Evolutionary conservation across 2,329 filamentous ascomycete genomes (phyloP).

Genomic region (Nemania sp.): DNA sequence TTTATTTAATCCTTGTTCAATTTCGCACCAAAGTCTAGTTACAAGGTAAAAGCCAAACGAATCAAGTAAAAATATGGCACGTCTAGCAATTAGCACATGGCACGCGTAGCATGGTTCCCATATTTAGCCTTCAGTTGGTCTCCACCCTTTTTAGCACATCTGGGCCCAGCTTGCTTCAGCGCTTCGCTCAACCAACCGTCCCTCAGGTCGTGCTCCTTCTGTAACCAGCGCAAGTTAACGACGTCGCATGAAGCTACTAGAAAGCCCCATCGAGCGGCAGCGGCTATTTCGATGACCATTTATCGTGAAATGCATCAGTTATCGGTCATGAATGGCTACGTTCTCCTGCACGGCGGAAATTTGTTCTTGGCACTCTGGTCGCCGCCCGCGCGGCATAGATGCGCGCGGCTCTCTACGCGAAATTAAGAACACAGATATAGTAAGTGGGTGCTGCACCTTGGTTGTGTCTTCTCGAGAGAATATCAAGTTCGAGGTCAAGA

Average conservation of each 20-base stretch:
- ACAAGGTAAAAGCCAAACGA: too few species aligned
- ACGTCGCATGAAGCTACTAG: slow-evolving; percentile 28
- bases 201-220: slow-evolving; percentile 17
- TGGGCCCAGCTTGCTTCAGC: slow-evolving; percentile 17
- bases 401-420: slow-evolving; percentile 18
- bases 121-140: slow-evolving; percentile 10
- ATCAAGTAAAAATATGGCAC: too few species aligned
- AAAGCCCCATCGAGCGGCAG: slow-evolving; percentile 26
- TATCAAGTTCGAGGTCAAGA: not conserved
- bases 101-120: too few species aligned
- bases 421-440: not conserved
- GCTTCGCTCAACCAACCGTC: slow-evolving; percentile 35
- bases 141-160: slow-evolving; percentile 2
- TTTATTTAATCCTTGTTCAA: too few species aligned
- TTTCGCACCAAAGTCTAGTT: too few species aligned
- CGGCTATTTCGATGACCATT: slow-evolving; percentile 26
- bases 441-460: not conserved
- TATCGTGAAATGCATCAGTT: slow-evolving; percentile 18
- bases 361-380: too few species aligned
- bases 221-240: slow-evolving; percentile 30
- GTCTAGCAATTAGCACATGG: too few species aligned
- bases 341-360: not conserved
- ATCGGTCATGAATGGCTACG: not conserved
- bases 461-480: slow-evolving; percentile 8
- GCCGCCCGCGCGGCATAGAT: too few species aligned